Evolutionary conservation across 768 basidiomycete genomes (phyloP), one percentile per base, ranked within the genome.

Genomic region (Lenzites betulinus): DNA sequence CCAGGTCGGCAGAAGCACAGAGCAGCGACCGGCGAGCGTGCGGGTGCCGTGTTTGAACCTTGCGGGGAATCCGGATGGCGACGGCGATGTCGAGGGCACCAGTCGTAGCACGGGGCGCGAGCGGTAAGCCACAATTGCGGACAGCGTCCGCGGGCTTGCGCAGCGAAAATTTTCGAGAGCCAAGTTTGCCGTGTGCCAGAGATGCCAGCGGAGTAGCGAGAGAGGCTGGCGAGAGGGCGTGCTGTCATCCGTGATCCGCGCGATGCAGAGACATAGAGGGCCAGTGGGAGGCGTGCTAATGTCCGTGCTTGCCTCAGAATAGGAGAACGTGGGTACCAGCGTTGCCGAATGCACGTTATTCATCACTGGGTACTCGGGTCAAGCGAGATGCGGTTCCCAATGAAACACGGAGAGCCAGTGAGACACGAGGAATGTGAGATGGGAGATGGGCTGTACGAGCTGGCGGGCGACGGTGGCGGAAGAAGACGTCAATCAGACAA

Each of bases 201-300:
- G 35, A 1, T 25, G 44, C 20, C 43, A 44, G 43, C 20, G 15
- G 16, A 42, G 41, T 13, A 16, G 41, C 15, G 15, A 3, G 46
- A 22, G 46, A 47, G 30, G 30, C 30, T 33, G 30, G 30, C 30
- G 30, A 33, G 11, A 11, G 30, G 11, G 30, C 30, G 11, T 33
- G 47, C 47, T 48, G 47, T 48, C 47, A 48, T 18, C 4, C 12
- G 33, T 22, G 49, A 50, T 50, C 49, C 49, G 49, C 49, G 49
- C 49, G 49, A 50, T 35, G 49, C 49, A 6, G 23, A 13, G 15
- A 36, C 7, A 36, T 36, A 7, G 35, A 36, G 35, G 35, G 44
- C 30, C 30, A 5, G 30, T 33, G 22, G 7, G 20, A 44, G 20
- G 46, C 26, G 46, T 7, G n/a, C n/a, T n/a, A 26, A 30, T 48